These are phyloP conservation scores for Carex arenaria DNA, from an alignment of 202 grass and related monocot species.

Conservation along the genomic window DNA sequence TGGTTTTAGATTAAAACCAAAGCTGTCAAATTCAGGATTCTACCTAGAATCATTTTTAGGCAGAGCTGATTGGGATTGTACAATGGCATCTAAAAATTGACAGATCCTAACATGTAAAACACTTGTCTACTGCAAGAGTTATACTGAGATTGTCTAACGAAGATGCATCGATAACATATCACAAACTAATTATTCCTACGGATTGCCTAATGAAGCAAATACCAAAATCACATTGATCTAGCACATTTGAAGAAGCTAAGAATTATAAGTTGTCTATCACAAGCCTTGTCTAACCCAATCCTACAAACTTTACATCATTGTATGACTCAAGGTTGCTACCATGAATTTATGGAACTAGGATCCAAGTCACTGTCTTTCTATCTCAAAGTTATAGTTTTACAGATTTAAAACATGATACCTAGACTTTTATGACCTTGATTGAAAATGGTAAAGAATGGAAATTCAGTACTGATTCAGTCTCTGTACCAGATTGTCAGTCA, in stretches of 20 bases:
- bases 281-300: background rate
- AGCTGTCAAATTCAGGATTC: background rate
- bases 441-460: background rate
- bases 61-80: background rate
- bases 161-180: background rate
- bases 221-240: background rate
- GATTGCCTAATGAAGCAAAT: background rate
- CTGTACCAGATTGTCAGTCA: background rate
- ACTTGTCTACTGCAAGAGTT: background rate
- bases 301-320: background rate
- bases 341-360: background rate
- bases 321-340: background rate
- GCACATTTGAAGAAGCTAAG: background rate
- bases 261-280: background rate
- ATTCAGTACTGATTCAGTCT: background rate
- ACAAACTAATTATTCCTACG: background rate
- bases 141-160: background rate
- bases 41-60: background rate
- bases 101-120: background rate
- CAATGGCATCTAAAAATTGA: background rate
- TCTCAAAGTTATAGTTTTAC: background rate
- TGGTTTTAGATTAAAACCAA: constrained; percentile 5
- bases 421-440: background rate
- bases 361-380: background rate
- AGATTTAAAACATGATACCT: background rate